Base-by-base conservation (phyloP, 1,139 yeast species). In the Candida sanyaensis region DNA sequence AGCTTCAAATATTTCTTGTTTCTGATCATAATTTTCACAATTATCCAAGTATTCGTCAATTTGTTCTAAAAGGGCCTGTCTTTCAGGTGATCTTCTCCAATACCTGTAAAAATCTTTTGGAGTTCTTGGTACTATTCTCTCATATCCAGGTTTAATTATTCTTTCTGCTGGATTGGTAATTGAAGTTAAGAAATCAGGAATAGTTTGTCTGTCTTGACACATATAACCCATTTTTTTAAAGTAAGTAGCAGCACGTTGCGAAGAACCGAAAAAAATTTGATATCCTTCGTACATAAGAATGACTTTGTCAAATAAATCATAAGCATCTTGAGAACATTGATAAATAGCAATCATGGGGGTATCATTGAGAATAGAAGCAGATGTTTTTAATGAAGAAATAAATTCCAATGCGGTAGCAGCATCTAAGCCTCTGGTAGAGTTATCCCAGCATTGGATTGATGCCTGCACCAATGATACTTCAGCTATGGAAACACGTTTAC, bases 321-420 rank as follows among this genome's bases (percentile, higher is more conserved):
- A 88, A 27, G 55, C 53, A 41, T 51, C 53, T 46, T 51, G 54
- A 10, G 55, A 52, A 42, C 55, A 52, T 61, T 88, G 96, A 65
- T 88, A 88, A 49, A 88, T 84, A 27, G 96, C 90, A 53, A 89
- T 86, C 46, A 87, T 69, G 2, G 90, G 82, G 27, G 92, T 77
- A 23, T 81, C 73, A 30, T 78, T 77, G 48, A 81, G 69, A 47
- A 86, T 67, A 34, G 78, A 71, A 2, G 95, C 87, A 26, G 82
- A 73, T 6, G 84, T 78, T 58, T 85, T 83, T 56, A 88, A 69
- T 27, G 92, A 84, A 56, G 82, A 76, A 49, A 84, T 76, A 58
- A 87, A 88, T 65, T 88, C 96, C 49, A 86, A 69, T 2, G 86
- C 85, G 21, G 84, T 79, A 11, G 84, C 81, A 5, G 85, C 73